These are phyloP conservation scores for Boletus rufocinnamomeus DNA, from an alignment of 768 basidiomycete genomes.

Conservation along the genomic window DNA sequence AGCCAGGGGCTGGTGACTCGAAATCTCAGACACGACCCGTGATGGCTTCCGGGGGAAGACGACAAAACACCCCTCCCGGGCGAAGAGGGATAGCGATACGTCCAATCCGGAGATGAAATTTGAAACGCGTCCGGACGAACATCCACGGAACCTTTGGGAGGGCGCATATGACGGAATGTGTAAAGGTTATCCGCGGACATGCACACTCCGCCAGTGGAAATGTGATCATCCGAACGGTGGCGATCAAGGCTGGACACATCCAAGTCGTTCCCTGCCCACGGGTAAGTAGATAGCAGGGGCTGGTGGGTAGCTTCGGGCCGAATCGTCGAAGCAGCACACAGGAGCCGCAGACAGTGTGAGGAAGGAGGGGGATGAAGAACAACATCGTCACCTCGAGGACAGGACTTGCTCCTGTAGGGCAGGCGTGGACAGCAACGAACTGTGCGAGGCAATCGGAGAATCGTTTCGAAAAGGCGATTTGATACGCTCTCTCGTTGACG, in stretches of 20 bases:
- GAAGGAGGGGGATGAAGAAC: no score
- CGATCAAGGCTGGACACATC: background rate
- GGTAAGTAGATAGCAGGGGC: background rate
- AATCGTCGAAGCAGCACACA: background rate
- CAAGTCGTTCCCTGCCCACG: background rate
- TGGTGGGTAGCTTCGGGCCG: background rate
- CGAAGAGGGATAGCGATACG: background rate
- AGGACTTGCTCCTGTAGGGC: background rate
- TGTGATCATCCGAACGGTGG: background rate
- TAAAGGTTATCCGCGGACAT: background rate
- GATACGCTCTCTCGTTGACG: background rate
- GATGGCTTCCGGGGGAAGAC: background rate
- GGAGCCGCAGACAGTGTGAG: background rate
- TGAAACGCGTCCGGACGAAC: background rate
- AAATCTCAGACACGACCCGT: background rate
- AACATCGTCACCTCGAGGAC: background rate
- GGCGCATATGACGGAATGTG: background rate
- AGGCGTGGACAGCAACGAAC: background rate
- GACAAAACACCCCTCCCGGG: background rate
- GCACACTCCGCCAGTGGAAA: constrained; percentile 1
- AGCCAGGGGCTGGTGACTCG: background rate
- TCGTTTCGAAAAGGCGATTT: constrained; percentile 3
- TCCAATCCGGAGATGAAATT: constrained; percentile 6
- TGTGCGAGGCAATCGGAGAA: constrained; percentile 9
- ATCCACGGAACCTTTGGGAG: background rate